Evolutionary conservation across 2,329 filamentous ascomycete genomes (phyloP).

Genomic region (Microcera coccophila): DNA sequence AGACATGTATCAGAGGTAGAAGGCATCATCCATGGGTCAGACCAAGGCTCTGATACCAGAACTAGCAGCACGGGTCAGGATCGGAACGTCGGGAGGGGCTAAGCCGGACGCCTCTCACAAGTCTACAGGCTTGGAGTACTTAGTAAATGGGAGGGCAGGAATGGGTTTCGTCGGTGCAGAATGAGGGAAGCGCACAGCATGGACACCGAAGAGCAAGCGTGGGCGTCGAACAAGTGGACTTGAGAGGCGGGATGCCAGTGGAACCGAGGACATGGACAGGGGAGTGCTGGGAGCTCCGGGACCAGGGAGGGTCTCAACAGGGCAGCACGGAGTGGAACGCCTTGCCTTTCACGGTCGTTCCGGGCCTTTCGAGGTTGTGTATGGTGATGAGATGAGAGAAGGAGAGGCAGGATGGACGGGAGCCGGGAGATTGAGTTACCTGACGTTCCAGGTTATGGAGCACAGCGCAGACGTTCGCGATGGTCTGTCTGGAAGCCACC

Average conservation of each 20-base stretch:
- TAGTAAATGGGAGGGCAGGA: slow-evolving; percentile 5
- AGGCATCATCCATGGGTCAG: slow-evolving; percentile 30
- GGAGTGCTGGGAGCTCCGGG: not conserved
- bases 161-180: slow-evolving; percentile 16
- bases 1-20: slow-evolving; percentile 24
- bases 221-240: slow-evolving; percentile 23
- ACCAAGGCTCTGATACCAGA: slow-evolving; percentile 22
- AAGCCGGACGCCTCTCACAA: slow-evolving; percentile 25
- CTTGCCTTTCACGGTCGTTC: slow-evolving; percentile 5
- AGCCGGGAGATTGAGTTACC: slow-evolving; percentile 16
- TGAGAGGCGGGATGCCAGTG: slow-evolving; percentile 23
- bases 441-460: slow-evolving; percentile 9
- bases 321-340: slow-evolving; percentile 14
- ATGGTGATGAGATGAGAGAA: slow-evolving; percentile 2
- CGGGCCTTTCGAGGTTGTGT: slow-evolving; percentile 2
- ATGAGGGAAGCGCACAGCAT: slow-evolving; percentile 22
- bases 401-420: slow-evolving; percentile 7
- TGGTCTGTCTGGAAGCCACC: slow-evolving; percentile 1
- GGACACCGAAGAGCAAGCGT: slow-evolving; percentile 21
- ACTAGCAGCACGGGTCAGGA: slow-evolving; percentile 24
- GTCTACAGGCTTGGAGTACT: slow-evolving; percentile 24
- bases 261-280: slow-evolving; percentile 14
- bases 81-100: slow-evolving; percentile 27
- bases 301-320: slow-evolving; percentile 9
- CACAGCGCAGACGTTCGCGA: slow-evolving; percentile 22